These are phyloP conservation scores for Gossypium trilobum DNA, from an alignment of 441 rosid species.

Conservation along the genomic window DNA sequence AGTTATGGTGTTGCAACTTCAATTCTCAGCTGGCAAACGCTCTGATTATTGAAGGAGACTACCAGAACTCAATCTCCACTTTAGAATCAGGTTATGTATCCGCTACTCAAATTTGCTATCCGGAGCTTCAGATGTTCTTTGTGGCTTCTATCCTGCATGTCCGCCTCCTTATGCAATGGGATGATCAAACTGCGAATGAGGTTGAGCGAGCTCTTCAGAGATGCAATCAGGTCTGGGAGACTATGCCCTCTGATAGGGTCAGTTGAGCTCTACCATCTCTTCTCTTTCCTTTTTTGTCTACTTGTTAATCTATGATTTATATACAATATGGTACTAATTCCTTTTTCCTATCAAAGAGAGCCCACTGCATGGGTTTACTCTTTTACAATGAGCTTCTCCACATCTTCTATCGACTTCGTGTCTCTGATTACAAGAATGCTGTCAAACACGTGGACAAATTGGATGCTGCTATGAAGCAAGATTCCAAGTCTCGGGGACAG, in stretches of 20 bases:
- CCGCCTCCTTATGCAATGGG: slow-evolving; percentile 78
- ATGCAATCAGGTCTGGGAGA: slow-evolving; percentile 71
- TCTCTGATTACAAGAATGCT: slow-evolving; percentile 83
- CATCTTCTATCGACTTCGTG: slow-evolving; percentile 71
- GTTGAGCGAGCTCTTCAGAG: slow-evolving; percentile 56
- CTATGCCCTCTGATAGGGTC: slow-evolving; percentile 58
- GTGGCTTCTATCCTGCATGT: slow-evolving; percentile 75
- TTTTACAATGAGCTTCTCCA: slow-evolving; percentile 88
- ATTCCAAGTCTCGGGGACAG: slow-evolving; percentile 46
- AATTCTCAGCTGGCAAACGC: slow-evolving; percentile 85
- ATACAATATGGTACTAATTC: background rate
- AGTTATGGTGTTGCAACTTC: slow-evolving; percentile 90
- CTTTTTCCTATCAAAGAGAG: slow-evolving; percentile 35
- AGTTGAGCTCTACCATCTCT: slow-evolving; percentile 16
- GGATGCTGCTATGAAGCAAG: slow-evolving; percentile 82
- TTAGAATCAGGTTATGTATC: slow-evolving; percentile 53
- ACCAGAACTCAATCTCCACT: slow-evolving; percentile 50
- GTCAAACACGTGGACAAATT: slow-evolving; percentile 69
- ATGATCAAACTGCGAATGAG: slow-evolving; percentile 48
- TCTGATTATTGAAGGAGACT: slow-evolving; percentile 72
- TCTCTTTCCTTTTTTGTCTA: background rate
- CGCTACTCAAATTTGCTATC: slow-evolving; percentile 54
- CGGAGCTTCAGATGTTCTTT: slow-evolving; percentile 91
- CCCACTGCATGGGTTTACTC: slow-evolving; percentile 59
- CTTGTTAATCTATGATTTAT: background rate